phyloP scores from a whole-genome alignment of 2,329 filamentous ascomycete genomes.

The Macrophomina tecta region DNA sequence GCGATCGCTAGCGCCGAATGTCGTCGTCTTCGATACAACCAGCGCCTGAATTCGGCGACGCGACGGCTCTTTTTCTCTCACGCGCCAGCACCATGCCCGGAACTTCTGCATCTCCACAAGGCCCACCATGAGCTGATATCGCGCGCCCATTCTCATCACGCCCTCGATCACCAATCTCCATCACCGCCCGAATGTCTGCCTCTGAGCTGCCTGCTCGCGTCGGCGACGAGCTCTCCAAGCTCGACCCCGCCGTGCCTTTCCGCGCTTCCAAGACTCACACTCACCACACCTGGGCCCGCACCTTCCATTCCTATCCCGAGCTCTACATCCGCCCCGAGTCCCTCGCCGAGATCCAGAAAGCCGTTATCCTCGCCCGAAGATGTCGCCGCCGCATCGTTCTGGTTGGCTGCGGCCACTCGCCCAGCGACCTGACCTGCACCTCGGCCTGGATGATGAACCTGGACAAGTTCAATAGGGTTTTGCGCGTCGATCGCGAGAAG shows the following conservation, averaged over 20 bases:
- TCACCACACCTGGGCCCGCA: constrained; percentile 94
- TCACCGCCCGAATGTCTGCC: constrained; percentile 7
- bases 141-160: neutral
- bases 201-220: constrained; percentile 52
- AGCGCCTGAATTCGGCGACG: constrained; percentile 6
- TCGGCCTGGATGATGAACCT: constrained; percentile 95
- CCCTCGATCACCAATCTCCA: neutral
- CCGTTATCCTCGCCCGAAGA: constrained; percentile 77
- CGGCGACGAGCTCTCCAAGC: constrained; percentile 61
- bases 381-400: constrained; percentile 83
- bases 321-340: constrained; percentile 87
- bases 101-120: neutral
- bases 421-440: constrained; percentile 88
- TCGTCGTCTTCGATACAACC: constrained; percentile 13
- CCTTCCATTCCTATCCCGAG: constrained; percentile 87
- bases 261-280: constrained; percentile 73
- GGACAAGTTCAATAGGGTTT: constrained; percentile 76
- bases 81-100: constrained; percentile 3
- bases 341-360: constrained; percentile 80
- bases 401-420: constrained; percentile 91
- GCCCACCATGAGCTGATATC: constrained; percentile 14
- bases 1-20: constrained; percentile 14
- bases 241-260: constrained; percentile 73
- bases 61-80: neutral
- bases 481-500: constrained; percentile 70